Percentiles rank a stretch among this genome's conserved stretches.
These are phyloP conservation scores for Suillus fuscotomentosus DNA, from an alignment of 768 basidiomycete species.

Conservation along the genomic window DNA sequence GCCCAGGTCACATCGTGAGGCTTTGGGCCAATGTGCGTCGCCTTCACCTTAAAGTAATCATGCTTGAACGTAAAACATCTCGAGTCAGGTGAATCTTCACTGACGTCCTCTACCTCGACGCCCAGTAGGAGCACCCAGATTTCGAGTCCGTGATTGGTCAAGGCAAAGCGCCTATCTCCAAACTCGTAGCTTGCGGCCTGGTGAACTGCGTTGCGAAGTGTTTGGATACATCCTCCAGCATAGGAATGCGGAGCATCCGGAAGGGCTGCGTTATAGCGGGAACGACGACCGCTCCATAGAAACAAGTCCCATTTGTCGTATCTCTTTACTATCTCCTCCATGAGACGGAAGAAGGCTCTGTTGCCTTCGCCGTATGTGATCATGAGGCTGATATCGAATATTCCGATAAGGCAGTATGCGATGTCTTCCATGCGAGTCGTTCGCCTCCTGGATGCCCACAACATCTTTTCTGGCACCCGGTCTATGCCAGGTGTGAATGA, in stretches of 20 bases:
- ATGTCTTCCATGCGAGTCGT: constrained; percentile 18
- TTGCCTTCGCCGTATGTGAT: constrained; percentile 17
- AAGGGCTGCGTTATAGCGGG: constrained; percentile 8
- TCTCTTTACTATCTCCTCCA: constrained; percentile 10
- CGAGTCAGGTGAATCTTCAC: background rate
- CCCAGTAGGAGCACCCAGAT: constrained; percentile 1
- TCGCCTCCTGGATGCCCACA: constrained; percentile 17
- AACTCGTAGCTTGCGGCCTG: background rate
- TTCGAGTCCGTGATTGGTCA: constrained; percentile 13
- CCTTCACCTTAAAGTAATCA: background rate
- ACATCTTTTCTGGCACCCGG: constrained; percentile 9
- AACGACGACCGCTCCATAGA: constrained; percentile 8
- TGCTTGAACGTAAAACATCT: background rate
- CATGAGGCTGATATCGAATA: constrained; percentile 15
- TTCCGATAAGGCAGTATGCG: constrained; percentile 17
- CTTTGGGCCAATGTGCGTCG: background rate
- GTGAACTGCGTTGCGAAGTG: background rate
- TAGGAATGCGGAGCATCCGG: constrained; percentile 4
- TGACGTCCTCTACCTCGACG: background rate
- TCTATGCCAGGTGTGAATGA: constrained; percentile 7
- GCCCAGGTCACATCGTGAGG: background rate
- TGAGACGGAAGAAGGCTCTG: constrained; percentile 17
- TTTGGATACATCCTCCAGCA: background rate
- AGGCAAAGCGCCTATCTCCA: constrained; percentile 9
- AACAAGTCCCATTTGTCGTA: constrained; percentile 11